phyloP scores from a whole-genome alignment of 108 stramenopile genomes.

The Schizochytrium sp. region DNA sequence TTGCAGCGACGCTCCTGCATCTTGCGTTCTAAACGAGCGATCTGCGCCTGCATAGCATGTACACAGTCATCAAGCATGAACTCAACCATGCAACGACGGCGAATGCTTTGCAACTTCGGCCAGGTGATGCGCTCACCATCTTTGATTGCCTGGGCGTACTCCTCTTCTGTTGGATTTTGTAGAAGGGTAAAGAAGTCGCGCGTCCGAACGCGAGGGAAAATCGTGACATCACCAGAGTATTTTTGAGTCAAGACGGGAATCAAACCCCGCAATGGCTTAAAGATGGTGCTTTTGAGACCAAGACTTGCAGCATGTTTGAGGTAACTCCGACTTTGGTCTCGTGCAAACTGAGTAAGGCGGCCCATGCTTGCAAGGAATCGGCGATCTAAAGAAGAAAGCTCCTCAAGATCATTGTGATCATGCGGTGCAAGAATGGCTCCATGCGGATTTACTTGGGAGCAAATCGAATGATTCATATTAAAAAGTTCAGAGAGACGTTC shows the following conservation, averaged over 20 bases:
- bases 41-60: slow-evolving; percentile 59
- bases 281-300: neutral
- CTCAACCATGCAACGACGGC: slow-evolving; percentile 67
- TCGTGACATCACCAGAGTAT: slow-evolving; percentile 97
- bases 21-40: slow-evolving; percentile 23
- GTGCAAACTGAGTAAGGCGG: slow-evolving; percentile 63
- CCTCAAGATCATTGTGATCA: slow-evolving; percentile 81
- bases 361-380: neutral
- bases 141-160: slow-evolving; percentile 72
- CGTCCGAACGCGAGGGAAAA: slow-evolving; percentile 91
- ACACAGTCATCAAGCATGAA: slow-evolving; percentile 70
- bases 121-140: slow-evolving; percentile 67
- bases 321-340: slow-evolving; percentile 83
- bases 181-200: slow-evolving; percentile 83
- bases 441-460: slow-evolving; percentile 94
- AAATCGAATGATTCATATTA: slow-evolving; percentile 98
- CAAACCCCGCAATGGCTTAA: neutral
- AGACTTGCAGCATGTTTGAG: slow-evolving; percentile 68
- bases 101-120: slow-evolving; percentile 64
- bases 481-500: slow-evolving; percentile 98
- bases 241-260: slow-evolving; percentile 77
- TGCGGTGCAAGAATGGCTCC: slow-evolving; percentile 90
- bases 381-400: slow-evolving; percentile 71
- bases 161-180: slow-evolving; percentile 87
- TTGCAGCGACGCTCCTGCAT: neutral